phyloP scores from a whole-genome alignment of 345 rosid genomes.

The Clausena lansium region DNA sequence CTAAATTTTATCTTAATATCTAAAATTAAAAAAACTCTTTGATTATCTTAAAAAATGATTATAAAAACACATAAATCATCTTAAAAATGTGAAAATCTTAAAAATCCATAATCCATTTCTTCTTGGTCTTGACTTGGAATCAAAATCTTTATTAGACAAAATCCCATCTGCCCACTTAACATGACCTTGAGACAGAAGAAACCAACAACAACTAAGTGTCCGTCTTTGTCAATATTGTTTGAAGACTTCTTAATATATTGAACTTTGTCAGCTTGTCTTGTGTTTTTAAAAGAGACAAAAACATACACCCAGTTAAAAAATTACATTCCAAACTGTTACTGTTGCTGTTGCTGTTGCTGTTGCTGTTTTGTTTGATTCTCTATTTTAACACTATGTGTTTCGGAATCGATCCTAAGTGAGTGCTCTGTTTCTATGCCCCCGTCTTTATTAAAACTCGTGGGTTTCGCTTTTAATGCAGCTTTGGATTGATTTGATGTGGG shows the following conservation, averaged over 20 bases:
- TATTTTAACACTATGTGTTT: constrained; percentile 14
- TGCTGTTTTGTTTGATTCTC: constrained; percentile 15
- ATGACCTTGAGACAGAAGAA: constrained; percentile 10
- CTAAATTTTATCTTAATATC: constrained; percentile 2
- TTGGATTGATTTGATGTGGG: background rate
- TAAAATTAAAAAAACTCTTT: background rate
- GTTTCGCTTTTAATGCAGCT: background rate
- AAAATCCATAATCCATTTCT: background rate
- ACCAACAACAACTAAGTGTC: constrained; percentile 2
- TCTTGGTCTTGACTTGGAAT: background rate
- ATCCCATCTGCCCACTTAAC: background rate
- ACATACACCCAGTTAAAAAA: background rate
- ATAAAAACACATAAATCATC: too few species aligned
- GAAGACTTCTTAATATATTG: background rate
- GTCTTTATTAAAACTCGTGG: background rate
- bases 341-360: constrained; percentile 11
- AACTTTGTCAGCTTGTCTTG: background rate
- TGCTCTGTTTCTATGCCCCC: constrained; percentile 2
- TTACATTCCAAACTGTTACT: background rate
- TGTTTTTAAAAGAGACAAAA: background rate
- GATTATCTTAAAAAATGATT: too few species aligned
- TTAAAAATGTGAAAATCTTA: too few species aligned
- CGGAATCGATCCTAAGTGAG: constrained; percentile 19
- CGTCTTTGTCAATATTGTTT: background rate
- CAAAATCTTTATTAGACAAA: background rate